Percentiles rank a stretch among this genome's conserved stretches.
Conservation (phyloP, 345 rosid species). For the Pelargonium nanum region DNA sequence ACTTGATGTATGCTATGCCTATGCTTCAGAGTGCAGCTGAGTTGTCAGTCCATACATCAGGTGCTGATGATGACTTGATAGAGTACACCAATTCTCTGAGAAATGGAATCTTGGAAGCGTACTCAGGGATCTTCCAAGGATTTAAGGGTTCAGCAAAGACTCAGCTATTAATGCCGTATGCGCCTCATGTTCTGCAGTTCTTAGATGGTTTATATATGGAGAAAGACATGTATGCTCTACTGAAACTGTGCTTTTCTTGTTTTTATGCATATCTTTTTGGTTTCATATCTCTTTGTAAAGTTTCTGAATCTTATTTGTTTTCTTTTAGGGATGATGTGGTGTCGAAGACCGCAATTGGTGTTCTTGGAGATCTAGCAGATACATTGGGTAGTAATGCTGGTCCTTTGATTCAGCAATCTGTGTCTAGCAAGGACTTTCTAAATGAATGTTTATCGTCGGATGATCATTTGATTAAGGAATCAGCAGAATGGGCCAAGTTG, state of each 20-base stretch:
- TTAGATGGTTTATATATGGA: slow-evolving; percentile 36
- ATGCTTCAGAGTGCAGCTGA: slow-evolving; percentile 47
- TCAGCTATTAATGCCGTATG: slow-evolving; percentile 38
- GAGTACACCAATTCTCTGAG: slow-evolving; percentile 40
- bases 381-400: slow-evolving; percentile 45
- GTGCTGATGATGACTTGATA: slow-evolving; percentile 31
- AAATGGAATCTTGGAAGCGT: slow-evolving; percentile 40
- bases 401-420: slow-evolving; percentile 46
- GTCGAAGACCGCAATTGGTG: slow-evolving; percentile 45
- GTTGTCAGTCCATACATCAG: slow-evolving; percentile 29
- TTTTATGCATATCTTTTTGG: background rate
- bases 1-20: slow-evolving; percentile 42
- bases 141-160: slow-evolving; percentile 39
- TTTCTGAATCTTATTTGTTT: slow-evolving; percentile 4
- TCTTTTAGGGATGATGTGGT: slow-evolving; percentile 43
- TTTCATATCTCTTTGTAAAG: no score
- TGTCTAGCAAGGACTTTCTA: slow-evolving; percentile 41
- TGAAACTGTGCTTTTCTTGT: background rate
- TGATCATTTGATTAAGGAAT: slow-evolving; percentile 51
- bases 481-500: slow-evolving; percentile 61
- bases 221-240: slow-evolving; percentile 30
- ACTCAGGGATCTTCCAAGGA: slow-evolving; percentile 42
- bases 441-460: slow-evolving; percentile 46
- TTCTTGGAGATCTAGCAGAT: slow-evolving; percentile 53
- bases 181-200: slow-evolving; percentile 38